Evolutionary conservation across 1,284 basidiomycete genomes (phyloP).

Genomic region (Leccinum variabile): DNA sequence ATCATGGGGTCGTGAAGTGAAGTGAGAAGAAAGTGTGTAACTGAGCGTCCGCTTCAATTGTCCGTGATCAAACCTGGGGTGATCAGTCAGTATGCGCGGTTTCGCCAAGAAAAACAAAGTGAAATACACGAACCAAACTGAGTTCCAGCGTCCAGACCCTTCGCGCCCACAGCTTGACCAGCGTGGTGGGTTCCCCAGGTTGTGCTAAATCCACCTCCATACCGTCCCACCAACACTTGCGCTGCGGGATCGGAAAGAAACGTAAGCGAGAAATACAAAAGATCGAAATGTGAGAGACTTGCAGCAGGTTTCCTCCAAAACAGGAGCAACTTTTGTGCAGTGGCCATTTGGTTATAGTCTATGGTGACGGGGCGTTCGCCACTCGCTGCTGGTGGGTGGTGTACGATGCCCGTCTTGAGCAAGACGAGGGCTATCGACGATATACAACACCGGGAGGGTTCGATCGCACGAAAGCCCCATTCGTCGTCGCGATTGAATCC

Average conservation of each 20-base stretch:
- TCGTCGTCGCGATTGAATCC: slow-evolving; percentile 95
- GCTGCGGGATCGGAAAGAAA: slow-evolving; percentile 43
- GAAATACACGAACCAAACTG: slow-evolving; percentile 70
- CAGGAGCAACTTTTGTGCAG: slow-evolving; percentile 94
- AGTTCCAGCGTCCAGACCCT: slow-evolving; percentile 99
- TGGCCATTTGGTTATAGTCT: slow-evolving; percentile 92
- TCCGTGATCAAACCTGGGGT: slow-evolving; percentile 22
- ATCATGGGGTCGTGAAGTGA: slow-evolving; percentile 21
- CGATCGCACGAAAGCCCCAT: slow-evolving; percentile 96
- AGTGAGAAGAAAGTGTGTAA: slow-evolving; percentile 10
- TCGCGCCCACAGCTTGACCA: slow-evolving; percentile 91
- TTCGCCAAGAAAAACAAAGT: neutral
- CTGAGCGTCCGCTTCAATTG: slow-evolving; percentile 3
- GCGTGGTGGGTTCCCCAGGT: slow-evolving; percentile 50
- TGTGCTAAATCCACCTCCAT: slow-evolving; percentile 83
- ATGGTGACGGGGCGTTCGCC: slow-evolving; percentile 73
- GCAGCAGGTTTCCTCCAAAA: slow-evolving; percentile 99
- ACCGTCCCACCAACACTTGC: slow-evolving; percentile 99
- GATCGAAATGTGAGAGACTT: slow-evolving; percentile 37
- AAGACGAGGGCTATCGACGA: slow-evolving; percentile 97
- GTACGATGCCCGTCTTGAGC: slow-evolving; percentile 94
- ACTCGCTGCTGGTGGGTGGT: slow-evolving; percentile 50
- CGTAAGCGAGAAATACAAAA: slow-evolving; percentile 3
- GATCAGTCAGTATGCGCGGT: slow-evolving; percentile 4
- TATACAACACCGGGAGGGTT: slow-evolving; percentile 95